phyloP scores from a whole-genome alignment of 2,329 filamentous ascomycete genomes.

The Hymenoscyphus salicellus region DNA sequence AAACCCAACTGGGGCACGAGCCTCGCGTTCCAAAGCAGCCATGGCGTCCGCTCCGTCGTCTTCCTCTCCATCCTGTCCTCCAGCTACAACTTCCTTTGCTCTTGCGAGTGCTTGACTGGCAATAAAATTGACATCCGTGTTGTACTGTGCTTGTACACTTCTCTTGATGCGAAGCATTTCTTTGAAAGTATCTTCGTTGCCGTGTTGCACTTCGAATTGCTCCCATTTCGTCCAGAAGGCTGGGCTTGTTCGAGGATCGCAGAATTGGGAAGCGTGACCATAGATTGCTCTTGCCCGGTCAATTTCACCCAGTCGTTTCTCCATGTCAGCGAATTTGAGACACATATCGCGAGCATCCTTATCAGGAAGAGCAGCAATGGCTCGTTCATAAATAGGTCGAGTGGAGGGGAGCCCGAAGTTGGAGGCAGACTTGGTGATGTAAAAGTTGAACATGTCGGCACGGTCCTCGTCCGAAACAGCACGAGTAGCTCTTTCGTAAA shows the following conservation, averaged over 20 bases:
- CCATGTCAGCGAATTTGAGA: slow-evolving; percentile 97
- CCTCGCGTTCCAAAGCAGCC: slow-evolving; percentile 82
- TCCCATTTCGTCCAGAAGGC: slow-evolving; percentile 98
- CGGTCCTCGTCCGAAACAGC: slow-evolving; percentile 93
- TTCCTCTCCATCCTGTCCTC: slow-evolving; percentile 42
- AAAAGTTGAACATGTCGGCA: slow-evolving; percentile 98
- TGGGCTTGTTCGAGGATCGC: slow-evolving; percentile 85
- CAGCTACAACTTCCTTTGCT: slow-evolving; percentile 38
- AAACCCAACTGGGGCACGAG: slow-evolving; percentile 85
- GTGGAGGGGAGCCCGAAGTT: slow-evolving; percentile 97
- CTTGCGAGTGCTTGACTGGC: slow-evolving; percentile 90
- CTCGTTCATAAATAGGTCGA: slow-evolving; percentile 90
- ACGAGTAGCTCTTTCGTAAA: slow-evolving; percentile 94
- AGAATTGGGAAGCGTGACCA: slow-evolving; percentile 94
- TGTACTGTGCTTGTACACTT: slow-evolving; percentile 96
- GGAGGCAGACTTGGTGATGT: slow-evolving; percentile 96
- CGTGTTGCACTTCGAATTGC: slow-evolving; percentile 92
- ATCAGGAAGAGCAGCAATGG: slow-evolving; percentile 90
- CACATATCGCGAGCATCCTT: slow-evolving; percentile 95
- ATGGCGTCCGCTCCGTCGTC: slow-evolving; percentile 70
- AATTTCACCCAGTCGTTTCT: slow-evolving; percentile 85
- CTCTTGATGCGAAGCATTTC: slow-evolving; percentile 98
- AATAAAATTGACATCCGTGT: slow-evolving; percentile 98
- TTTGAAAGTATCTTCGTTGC: slow-evolving; percentile 98
- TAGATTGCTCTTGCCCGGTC: slow-evolving; percentile 94